Conservation (phyloP, 148 eudicot species). For the Chenopodium album region DNA sequence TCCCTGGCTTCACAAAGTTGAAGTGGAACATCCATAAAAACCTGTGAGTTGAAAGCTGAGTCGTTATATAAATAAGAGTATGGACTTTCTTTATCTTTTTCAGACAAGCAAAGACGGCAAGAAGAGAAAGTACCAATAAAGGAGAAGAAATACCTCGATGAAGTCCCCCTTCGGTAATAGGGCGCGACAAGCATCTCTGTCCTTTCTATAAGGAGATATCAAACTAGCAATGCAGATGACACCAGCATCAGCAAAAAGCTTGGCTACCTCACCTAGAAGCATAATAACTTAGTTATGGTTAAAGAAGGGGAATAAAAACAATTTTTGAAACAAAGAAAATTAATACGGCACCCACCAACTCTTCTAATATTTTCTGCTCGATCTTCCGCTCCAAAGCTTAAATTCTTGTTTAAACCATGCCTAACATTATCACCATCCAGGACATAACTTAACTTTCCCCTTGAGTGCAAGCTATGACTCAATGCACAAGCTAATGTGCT, state of each 20-base stretch:
- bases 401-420: conserved; percentile 83
- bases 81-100: background rate
- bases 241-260: conserved; percentile 95
- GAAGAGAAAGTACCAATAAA: conserved; percentile 6
- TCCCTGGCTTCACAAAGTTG: conserved; percentile 90
- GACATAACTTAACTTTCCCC: conserved; percentile 81
- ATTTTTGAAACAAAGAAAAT: background rate
- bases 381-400: conserved; percentile 78
- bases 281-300: background rate
- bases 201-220: conserved; percentile 90
- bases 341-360: conserved; percentile 52
- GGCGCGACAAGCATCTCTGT: conserved; percentile 79
- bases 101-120: conserved; percentile 2
- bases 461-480: conserved; percentile 59
- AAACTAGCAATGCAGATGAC: conserved; percentile 94
- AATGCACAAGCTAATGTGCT: conserved; percentile 94
- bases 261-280: conserved; percentile 86
- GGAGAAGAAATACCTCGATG: conserved; percentile 53
- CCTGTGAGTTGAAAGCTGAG: conserved; percentile 45
- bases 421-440: conserved; percentile 96
- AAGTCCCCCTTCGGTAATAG: conserved; percentile 57
- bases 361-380: conserved; percentile 90
- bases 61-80: conserved; percentile 9
- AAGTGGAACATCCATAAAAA: conserved; percentile 91
- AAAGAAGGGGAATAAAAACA: background rate